Evolutionary conservation across 805 yeast species (phyloP), one percentile per base, ranked within the genome.

Genomic region (Cyberlindnera meyerae): DNA sequence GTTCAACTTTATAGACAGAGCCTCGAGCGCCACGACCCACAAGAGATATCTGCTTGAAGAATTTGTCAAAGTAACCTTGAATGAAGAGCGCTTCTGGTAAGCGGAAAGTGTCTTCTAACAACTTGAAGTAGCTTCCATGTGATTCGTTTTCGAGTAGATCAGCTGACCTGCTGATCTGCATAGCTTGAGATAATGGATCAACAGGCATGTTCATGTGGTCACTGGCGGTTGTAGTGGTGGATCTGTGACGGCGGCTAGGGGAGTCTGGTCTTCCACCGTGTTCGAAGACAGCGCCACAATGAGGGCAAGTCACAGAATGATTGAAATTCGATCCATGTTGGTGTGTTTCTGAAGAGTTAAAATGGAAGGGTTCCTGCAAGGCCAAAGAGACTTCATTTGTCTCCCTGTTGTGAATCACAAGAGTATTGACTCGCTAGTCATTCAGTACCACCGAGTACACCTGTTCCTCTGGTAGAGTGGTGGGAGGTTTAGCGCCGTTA

Each of bases 21-120:
- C 95, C 95, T 47, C 86, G 76, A 5, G 95, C 83, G 0, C 96
- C 96, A 24, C 81, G 70, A 0, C 96, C 96, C 11, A 88, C 60
- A 2, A 72, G 61, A 1, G 75, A 69, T 11, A 78, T 60, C 22
- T 75, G 71, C 27, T 65, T 69, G 61, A 88, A 88, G 55, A 88
- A 82, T 39, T 78, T 76, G 15, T 70, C 65, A 49, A 81, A 88
- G 55, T 88, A 88, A 4, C 95, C 95, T 43, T 82, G 94, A 33
- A 83, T 80, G 52, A 86, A 84, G 4, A 88, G 66, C 7, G 70
- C 68, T 8, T 62, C 58, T 1, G 82, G 79, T 4, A 75, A 47
- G 6, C 38, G 34, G 18, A 40, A 34, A 16, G 40, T 38, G 28
- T 51, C 33, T 17, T 44, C 55, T 18, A 53, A 37, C 4, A 49